Evolutionary conservation across 495 filamentous ascomycete genomes (phyloP).

Genomic region (Talaromyces borbonicus): DNA sequence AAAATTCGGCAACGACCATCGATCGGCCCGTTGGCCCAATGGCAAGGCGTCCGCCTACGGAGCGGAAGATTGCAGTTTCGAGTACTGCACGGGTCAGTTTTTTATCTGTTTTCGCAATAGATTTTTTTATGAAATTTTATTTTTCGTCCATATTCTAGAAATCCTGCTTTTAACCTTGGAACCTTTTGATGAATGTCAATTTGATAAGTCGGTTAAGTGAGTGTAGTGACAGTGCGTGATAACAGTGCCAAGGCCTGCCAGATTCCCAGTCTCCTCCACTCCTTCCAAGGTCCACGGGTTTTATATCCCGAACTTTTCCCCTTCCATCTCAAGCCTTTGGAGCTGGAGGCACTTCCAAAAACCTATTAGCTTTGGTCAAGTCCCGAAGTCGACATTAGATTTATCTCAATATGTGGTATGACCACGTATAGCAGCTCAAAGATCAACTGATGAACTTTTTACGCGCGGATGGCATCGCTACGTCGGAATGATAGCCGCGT

Average conservation of each 20-base stretch:
- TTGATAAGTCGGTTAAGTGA: too few relatives aligned
- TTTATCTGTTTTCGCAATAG: background rate
- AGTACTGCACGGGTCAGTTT: conserved; percentile 19
- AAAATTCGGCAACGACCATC: background rate
- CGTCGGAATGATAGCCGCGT: conserved; percentile 52
- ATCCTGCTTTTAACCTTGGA: background rate
- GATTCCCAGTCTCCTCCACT: too few relatives aligned
- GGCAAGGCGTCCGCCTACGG: conserved; percentile 4
- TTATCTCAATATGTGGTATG: background rate
- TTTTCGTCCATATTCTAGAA: background rate
- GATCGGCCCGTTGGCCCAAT: conserved; percentile 3
- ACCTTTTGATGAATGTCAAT: too few relatives aligned
- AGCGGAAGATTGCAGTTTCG: conserved; percentile 21
- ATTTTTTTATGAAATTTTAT: background rate
- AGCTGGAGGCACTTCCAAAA: too few relatives aligned
- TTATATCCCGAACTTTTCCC: too few relatives aligned
- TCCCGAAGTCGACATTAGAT: too few relatives aligned
- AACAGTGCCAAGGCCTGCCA: too few relatives aligned
- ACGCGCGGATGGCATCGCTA: conserved; percentile 5
- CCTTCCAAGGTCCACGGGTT: too few relatives aligned
- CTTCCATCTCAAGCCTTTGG: too few relatives aligned
- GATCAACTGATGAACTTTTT: background rate
- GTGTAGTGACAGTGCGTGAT: too few relatives aligned
- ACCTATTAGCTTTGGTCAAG: too few relatives aligned
- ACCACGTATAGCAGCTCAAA: background rate